A percentile compares a stretch with the other conserved stretches of the same genome.
Conservation (phyloP, 176 grass and related monocot species). For the Panicum miliaceum region DNA sequence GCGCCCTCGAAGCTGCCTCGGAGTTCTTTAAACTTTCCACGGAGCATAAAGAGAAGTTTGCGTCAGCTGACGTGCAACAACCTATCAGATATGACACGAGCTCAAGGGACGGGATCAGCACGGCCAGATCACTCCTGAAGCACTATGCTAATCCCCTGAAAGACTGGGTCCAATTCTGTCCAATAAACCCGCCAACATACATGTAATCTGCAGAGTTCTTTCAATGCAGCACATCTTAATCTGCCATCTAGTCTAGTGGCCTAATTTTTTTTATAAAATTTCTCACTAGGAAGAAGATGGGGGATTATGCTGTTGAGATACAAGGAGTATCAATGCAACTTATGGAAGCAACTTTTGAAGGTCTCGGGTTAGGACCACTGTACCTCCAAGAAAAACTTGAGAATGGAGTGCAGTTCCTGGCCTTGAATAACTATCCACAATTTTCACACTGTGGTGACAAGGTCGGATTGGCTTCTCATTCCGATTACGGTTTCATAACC, state of each 20-base stretch:
- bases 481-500: conserved; percentile 74
- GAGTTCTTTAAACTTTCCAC: conserved; percentile 64
- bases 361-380: conserved; percentile 50
- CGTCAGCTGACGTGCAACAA: conserved; percentile 47
- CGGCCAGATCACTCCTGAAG: conserved; percentile 63
- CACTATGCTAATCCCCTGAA: conserved; percentile 73
- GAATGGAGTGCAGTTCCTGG: conserved; percentile 66
- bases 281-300: conserved; percentile 60
- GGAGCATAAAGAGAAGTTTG: conserved; percentile 56
- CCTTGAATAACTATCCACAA: conserved; percentile 55
- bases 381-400: conserved; percentile 57
- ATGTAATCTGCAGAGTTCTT: conserved; percentile 45
- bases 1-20: conserved; percentile 55
- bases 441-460: not conserved
- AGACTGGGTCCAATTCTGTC: conserved; percentile 66
- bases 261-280: not conserved
- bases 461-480: conserved; percentile 58
- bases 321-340: conserved; percentile 53
- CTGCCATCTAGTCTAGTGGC: not conserved
- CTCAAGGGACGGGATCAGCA: conserved; percentile 40
- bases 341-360: conserved; percentile 57
- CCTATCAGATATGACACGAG: conserved; percentile 64
- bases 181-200: conserved; percentile 51
- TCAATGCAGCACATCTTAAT: not conserved
- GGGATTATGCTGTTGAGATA: conserved; percentile 48